Percentiles rank a stretch among this genome's conserved stretches.
Evolutionary conservation across 2,329 filamentous ascomycete genomes (phyloP).

Genomic region (Penicillium sp.): DNA sequence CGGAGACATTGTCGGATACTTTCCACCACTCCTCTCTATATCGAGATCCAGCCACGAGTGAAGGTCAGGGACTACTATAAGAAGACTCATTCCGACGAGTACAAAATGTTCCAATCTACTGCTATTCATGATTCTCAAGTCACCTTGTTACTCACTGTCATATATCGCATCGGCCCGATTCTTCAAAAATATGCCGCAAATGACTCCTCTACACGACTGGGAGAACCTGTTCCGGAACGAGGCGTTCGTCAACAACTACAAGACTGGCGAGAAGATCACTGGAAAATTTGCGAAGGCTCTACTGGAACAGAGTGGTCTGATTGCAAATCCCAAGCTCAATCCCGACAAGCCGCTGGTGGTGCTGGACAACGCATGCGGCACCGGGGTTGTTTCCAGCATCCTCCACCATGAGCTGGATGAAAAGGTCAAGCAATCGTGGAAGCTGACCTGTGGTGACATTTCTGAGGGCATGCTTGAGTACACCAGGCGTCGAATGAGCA

Average conservation of each 20-base stretch:
- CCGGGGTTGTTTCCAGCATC: slow-evolving; percentile 50
- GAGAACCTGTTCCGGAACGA: slow-evolving; percentile 17
- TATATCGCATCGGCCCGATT: too few relatives aligned
- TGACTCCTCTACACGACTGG: too few relatives aligned
- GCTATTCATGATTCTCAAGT: too few relatives aligned
- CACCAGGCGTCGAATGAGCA: slow-evolving; percentile 39
- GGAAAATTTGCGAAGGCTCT: slow-evolving; percentile 30
- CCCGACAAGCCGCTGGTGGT: slow-evolving; percentile 32
- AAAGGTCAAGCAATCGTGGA: slow-evolving; percentile 44
- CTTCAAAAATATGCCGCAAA: too few relatives aligned
- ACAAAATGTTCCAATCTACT: too few relatives aligned
- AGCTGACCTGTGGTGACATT: slow-evolving; percentile 52
- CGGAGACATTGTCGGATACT: slow-evolving; percentile 26
- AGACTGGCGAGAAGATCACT: slow-evolving; percentile 31
- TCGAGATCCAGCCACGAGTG: too few relatives aligned
- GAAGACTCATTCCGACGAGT: neutral
- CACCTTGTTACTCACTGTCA: too few relatives aligned
- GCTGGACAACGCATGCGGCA: slow-evolving; percentile 56
- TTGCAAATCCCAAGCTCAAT: slow-evolving; percentile 11
- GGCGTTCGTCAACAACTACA: slow-evolving; percentile 27
- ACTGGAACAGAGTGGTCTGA: slow-evolving; percentile 30
- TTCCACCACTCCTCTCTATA: slow-evolving; percentile 4
- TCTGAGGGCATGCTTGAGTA: slow-evolving; percentile 45
- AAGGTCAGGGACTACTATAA: too few relatives aligned
- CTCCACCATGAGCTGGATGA: slow-evolving; percentile 43